These are phyloP conservation scores for Xeromyces bisporus DNA, from an alignment of 495 filamentous ascomycete genomes.

Conservation along the genomic window DNA sequence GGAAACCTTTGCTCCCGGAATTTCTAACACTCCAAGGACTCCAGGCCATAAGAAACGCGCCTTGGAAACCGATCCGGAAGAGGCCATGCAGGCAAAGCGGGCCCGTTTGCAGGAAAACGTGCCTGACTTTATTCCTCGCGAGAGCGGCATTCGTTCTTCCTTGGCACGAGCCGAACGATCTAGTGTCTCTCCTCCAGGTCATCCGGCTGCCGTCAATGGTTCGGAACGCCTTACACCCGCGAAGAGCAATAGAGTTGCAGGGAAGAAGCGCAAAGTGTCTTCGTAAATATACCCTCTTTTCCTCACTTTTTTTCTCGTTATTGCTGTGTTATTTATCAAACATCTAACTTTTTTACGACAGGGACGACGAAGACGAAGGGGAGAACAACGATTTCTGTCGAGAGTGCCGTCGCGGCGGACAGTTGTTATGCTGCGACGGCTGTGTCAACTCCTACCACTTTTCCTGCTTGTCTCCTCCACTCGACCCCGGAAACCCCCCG, in stretches of 20 bases:
- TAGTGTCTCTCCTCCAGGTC: conserved; percentile 1
- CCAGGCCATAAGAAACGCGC: conserved; percentile 15
- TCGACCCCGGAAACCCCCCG: conserved; percentile 43
- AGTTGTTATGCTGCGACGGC: conserved; percentile 80
- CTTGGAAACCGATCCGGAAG: conserved; percentile 14
- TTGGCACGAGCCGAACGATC: conserved; percentile 6
- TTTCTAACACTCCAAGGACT: conserved; percentile 6
- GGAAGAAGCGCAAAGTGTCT: neutral
- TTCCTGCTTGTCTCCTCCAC: conserved; percentile 63
- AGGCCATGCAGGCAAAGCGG: conserved; percentile 13
- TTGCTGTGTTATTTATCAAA: too few species aligned
- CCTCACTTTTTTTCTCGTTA: too few species aligned
- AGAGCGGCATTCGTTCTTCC: conserved; percentile 14
- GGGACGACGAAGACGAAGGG: conserved; percentile 11
- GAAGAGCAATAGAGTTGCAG: neutral
- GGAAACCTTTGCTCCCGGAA: conserved; percentile 11
- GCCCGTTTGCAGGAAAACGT: conserved; percentile 12
- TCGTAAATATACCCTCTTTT: too few species aligned
- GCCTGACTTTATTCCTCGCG: conserved; percentile 6
- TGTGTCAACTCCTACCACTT: conserved; percentile 81
- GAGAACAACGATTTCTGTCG: conserved; percentile 79
- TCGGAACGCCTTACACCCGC: neutral
- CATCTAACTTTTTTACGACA: neutral
- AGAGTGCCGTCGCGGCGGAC: conserved; percentile 64
- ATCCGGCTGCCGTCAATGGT: conserved; percentile 1